A percentile compares a stretch with the other conserved stretches of the same genome.
phyloP scores from a whole-genome alignment of 2,329 filamentous ascomycete genomes.

The Huntiella abstrusa region DNA sequence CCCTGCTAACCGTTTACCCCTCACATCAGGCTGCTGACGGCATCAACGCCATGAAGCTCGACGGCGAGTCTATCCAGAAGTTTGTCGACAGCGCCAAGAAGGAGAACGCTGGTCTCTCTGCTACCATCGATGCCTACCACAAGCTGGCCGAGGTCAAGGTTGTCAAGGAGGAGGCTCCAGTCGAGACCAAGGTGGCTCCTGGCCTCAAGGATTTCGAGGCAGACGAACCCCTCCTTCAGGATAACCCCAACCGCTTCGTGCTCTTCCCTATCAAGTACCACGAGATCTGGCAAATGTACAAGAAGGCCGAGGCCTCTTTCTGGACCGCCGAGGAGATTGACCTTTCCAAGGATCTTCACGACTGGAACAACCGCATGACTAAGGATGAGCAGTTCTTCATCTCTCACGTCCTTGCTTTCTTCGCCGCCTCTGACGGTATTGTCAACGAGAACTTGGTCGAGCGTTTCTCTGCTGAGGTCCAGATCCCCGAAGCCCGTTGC shows the following conservation, averaged over 20 bases:
- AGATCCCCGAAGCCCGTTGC: conserved; percentile 94
- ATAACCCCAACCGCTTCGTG: conserved; percentile 92
- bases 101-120: conserved; percentile 31
- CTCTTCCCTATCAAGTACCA: conserved; percentile 99
- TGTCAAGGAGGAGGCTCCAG: conserved; percentile 20
- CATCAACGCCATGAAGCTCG: conserved; percentile 80
- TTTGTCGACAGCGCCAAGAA: conserved; percentile 81
- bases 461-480: conserved; percentile 91
- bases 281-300: conserved; percentile 99
- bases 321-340: conserved; percentile 99
- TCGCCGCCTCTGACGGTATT: conserved; percentile 94
- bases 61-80: conserved; percentile 60
- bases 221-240: conserved; percentile 79
- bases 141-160: conserved; percentile 23
- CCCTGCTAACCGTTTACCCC: not conserved
- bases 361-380: conserved; percentile 96
- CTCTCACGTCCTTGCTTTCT: conserved; percentile 97
- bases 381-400: conserved; percentile 97
- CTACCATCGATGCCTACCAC: conserved; percentile 32
- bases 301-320: conserved; percentile 98
- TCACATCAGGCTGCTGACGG: conserved; percentile 56
- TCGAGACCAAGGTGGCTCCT: conserved; percentile 29
- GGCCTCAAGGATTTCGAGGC: conserved; percentile 50
- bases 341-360: conserved; percentile 93
- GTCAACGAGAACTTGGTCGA: conserved; percentile 99